A percentile compares a stretch with the other conserved stretches of the same genome.
These are phyloP conservation scores for Phytopythium ostracodes DNA, from an alignment of 352 stramenopile genomes.

Conservation along the genomic window DNA sequence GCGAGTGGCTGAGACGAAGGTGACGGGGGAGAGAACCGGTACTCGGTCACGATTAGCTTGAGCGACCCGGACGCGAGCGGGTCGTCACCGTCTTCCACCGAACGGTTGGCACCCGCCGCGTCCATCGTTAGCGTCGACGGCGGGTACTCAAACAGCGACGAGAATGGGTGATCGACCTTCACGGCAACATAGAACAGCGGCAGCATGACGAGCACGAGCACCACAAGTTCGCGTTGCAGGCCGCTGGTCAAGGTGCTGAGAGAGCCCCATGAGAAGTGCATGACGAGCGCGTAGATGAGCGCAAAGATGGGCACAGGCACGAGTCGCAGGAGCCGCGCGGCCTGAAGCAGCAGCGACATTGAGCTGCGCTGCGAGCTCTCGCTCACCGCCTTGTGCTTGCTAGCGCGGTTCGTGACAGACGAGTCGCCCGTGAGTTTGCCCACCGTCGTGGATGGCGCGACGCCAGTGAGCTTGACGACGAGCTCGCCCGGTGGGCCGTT, in stretches of 20 bases:
- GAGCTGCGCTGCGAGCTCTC: background rate
- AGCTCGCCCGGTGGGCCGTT: slow-evolving; percentile 55
- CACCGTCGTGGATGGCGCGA: slow-evolving; percentile 40
- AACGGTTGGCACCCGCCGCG: slow-evolving; percentile 7
- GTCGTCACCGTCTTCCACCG: slow-evolving; percentile 10
- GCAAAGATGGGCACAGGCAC: slow-evolving; percentile 67
- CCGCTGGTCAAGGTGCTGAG: slow-evolving; percentile 35
- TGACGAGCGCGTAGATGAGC: slow-evolving; percentile 65
- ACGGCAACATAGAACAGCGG: slow-evolving; percentile 66
- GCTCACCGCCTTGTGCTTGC: slow-evolving; percentile 3
- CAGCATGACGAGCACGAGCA: slow-evolving; percentile 55
- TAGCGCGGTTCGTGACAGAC: slow-evolving; percentile 10
- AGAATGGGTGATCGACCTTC: slow-evolving; percentile 74
- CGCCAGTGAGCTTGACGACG: slow-evolving; percentile 51
- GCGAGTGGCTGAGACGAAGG: slow-evolving; percentile 6
- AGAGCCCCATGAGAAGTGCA: slow-evolving; percentile 50
- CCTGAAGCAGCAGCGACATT: slow-evolving; percentile 29
- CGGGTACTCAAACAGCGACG: slow-evolving; percentile 37
- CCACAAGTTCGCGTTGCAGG: slow-evolving; percentile 46
- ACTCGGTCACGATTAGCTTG: slow-evolving; percentile 76
- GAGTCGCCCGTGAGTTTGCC: slow-evolving; percentile 34
- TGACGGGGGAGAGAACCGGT: slow-evolving; percentile 40
- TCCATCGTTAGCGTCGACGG: slow-evolving; percentile 20
- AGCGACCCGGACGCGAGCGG: slow-evolving; percentile 31
- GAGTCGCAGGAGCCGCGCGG: slow-evolving; percentile 33